A percentile compares a stretch with the other conserved stretches of the same genome.
Evolutionary conservation across 768 basidiomycete species (phyloP).

Genomic region (Leccinum barrowsii): DNA sequence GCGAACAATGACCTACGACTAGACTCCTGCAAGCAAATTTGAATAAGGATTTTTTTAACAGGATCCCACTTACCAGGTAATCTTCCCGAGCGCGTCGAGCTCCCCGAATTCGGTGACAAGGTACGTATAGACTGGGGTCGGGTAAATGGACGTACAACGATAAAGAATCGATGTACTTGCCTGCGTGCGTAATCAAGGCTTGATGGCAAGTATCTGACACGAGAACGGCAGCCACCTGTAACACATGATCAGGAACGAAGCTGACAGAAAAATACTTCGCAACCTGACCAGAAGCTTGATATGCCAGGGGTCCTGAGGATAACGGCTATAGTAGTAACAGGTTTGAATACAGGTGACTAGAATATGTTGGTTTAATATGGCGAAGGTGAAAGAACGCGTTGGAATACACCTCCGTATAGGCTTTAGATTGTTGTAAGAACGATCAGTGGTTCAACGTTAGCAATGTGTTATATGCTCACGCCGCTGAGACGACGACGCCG

Average conservation of each 20-base stretch:
- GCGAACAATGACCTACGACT: conserved; percentile 13
- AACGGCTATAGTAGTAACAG: conserved; percentile 50
- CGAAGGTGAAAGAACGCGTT: background rate
- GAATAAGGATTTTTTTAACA: background rate
- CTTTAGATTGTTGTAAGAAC: conserved; percentile 26
- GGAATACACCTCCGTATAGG: conserved; percentile 46
- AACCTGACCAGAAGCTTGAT: conserved; percentile 45
- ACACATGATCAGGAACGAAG: background rate
- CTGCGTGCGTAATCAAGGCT: conserved; percentile 51
- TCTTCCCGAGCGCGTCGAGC: conserved; percentile 23
- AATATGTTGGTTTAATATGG: background rate
- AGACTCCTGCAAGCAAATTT: conserved; percentile 23
- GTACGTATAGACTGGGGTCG: conserved; percentile 47
- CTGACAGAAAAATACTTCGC: background rate
- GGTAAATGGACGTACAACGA: background rate
- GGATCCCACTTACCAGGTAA: conserved; percentile 41
- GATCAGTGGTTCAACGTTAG: background rate
- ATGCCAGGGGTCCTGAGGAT: conserved; percentile 51
- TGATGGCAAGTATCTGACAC: conserved; percentile 56
- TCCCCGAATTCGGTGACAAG: conserved; percentile 41
- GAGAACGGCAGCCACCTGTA: conserved; percentile 52
- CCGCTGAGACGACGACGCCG: conserved; percentile 50
- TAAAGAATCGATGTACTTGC: conserved; percentile 25
- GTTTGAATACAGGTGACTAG: conserved; percentile 58
- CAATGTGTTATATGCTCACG: conserved; percentile 35